Evolutionary conservation across 345 rosid species (phyloP), one percentile per base, ranked within the genome.

Genomic region (Hypericum perforatum): DNA sequence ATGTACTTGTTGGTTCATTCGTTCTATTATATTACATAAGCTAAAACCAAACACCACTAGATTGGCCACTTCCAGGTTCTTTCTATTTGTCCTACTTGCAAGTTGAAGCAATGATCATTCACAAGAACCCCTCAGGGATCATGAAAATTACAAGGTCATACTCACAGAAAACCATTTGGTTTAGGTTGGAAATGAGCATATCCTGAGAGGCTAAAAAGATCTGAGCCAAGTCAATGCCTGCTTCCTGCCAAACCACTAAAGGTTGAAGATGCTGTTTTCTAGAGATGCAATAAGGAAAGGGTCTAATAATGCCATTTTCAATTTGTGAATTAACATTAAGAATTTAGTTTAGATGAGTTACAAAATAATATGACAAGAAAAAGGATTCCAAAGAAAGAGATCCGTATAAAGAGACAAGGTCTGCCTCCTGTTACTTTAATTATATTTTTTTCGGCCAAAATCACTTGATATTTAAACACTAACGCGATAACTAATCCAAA

Each of bases 401-500:
- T 75, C 86, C 74, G 65, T 60, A 36, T 8, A 55, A 71, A 66
- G 70, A 70, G 81, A 78, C 83, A 73, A 77, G 42, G 10, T 71
- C 39, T 37, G 78, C 83, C 83, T 71, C 45, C 71, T 62, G 14
- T 14, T 22, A 22, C 1, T 22, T 22, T 22, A 4, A 22, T 22
- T 22, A 22, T 22, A 22, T 22, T 22, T 22, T 22, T 22, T 1
- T n/a, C n/a, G n/a, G n/a, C n/a, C 32, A 22, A 22, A 22, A 22
- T 22, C 4, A 22, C 4, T 22, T 22, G 32, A 22, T 22, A 22
- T 22, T 22, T 22, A 4, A 22, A 22, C 32, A 22, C 4, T 22
- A 1, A 22, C 4, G 4, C 32, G 2, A 1, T 22, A 22, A 22
- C 32, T 1, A 22, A n/a, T n/a, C n/a, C n/a, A n/a, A n/a, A n/a